Conservation (phyloP, 2,329 filamentous ascomycete species). For the Aspergillus luchuensis region DNA sequence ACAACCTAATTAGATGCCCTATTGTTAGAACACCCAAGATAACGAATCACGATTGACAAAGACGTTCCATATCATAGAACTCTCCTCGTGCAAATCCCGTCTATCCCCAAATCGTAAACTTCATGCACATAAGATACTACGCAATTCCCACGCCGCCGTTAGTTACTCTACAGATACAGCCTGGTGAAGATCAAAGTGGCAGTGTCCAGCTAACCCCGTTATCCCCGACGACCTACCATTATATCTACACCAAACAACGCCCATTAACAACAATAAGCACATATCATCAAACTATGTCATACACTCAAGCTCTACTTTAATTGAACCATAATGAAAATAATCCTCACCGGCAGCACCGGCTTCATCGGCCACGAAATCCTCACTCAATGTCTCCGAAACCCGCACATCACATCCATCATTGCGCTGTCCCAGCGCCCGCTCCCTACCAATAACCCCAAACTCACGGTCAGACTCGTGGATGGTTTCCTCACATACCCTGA, state of each 20-base stretch:
- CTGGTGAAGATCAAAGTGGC: not conserved
- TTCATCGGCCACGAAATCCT: constrained; percentile 59
- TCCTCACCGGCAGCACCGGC: constrained; percentile 62
- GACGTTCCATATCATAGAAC: too few relatives aligned
- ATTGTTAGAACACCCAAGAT: too few relatives aligned
- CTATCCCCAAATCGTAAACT: too few relatives aligned
- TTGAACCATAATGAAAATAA: constrained; percentile 55
- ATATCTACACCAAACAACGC: not conserved
- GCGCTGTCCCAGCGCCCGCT: constrained; percentile 55
- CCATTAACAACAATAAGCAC: not conserved
- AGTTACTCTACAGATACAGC: too few relatives aligned
- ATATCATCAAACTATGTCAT: accelerated
- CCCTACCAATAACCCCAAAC: constrained; percentile 50
- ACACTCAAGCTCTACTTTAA: too few relatives aligned
- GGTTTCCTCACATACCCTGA: constrained; percentile 58
- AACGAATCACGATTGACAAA: too few relatives aligned
- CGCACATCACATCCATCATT: constrained; percentile 55
- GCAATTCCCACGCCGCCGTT: too few relatives aligned
- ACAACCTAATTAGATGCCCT: too few relatives aligned
- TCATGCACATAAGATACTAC: too few relatives aligned
- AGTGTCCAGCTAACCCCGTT: not conserved
- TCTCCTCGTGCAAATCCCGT: too few relatives aligned
- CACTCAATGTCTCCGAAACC: constrained; percentile 52
- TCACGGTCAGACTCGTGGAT: constrained; percentile 53
- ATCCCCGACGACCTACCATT: not conserved